A percentile compares a stretch with the other conserved stretches of the same genome.
Conservation (phyloP, 2,329 filamentous ascomycete genomes). For the Diaporthe destruens region DNA sequence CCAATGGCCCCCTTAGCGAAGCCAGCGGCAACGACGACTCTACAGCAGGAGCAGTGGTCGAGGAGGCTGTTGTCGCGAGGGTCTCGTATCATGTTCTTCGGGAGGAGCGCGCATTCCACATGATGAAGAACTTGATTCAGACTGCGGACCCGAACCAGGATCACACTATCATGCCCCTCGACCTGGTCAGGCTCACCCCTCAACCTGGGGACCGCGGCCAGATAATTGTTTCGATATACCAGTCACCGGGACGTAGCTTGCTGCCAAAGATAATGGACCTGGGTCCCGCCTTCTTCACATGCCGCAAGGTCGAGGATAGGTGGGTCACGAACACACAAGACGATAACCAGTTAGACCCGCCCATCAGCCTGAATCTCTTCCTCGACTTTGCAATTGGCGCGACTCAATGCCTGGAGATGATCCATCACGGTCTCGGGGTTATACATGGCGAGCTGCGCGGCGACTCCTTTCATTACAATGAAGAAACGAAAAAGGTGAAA, state of each 20-base stretch:
- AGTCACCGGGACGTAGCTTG: conserved; percentile 81
- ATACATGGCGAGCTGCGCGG: conserved; percentile 92
- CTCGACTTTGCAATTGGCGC: conserved; percentile 93
- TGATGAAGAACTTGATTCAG: conserved; percentile 78
- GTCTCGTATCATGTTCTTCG: conserved; percentile 86
- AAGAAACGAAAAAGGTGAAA: conserved; percentile 77
- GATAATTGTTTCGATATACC: conserved; percentile 85
- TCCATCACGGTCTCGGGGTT: conserved; percentile 89
- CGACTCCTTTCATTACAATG: conserved; percentile 90
- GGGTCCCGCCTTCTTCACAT: conserved; percentile 79
- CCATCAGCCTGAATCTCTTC: conserved; percentile 80
- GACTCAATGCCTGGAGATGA: conserved; percentile 84
- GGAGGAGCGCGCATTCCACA: conserved; percentile 89
- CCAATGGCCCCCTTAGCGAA: conserved; percentile 37
- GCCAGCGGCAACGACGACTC: conserved; percentile 42
- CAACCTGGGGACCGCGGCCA: conserved; percentile 76
- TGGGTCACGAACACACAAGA: conserved; percentile 60
- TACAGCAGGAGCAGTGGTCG: conserved; percentile 63
- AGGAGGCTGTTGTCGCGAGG: conserved; percentile 80
- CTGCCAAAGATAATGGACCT: conserved; percentile 79
- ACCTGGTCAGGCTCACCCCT: conserved; percentile 78
- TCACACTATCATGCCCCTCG: conserved; percentile 85
- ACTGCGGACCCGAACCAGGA: conserved; percentile 78
- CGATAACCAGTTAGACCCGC: conserved; percentile 64
- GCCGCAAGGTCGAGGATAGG: conserved; percentile 64